Evolutionary conservation across 2,329 filamentous ascomycete genomes (phyloP), one percentile per base, ranked within the genome.

Genomic region (Passalora sequoiae): DNA sequence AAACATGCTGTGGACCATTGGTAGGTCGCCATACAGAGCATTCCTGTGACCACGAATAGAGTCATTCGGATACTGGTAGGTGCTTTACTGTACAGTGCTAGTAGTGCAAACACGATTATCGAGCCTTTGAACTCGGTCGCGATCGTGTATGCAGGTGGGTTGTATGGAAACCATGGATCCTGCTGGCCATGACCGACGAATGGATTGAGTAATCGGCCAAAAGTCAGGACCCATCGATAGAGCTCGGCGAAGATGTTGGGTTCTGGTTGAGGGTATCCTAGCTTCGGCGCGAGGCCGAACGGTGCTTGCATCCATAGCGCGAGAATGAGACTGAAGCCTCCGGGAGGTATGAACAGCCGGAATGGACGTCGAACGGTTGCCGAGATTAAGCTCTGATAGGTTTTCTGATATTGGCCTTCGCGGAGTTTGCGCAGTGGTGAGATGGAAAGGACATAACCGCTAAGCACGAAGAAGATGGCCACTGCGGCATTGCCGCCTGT

Each of bases 401-500:
- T 38, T 19, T 49, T 43, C 32, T 46, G 33, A 8, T 20, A 20
- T 13, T 36, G 33, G 6, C 33, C 33, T 12, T 36, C 33, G 3
- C 33, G 33, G 8, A 56, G 20, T 21, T 48, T 48, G 1, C 59
- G 42, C 28, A 54, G 43, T 33, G 49, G 47, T 24, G 35, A 49
- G 16, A 57, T 47, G 29, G 42, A 57, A 0, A 75, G 60, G 3
- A 74, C 72, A 41, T 74, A 75, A 32, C 72, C 72, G 3, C 70
- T 73, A 6, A 75, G 64, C 38, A 75, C 70, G 56, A 74, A 75
- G 61, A 75, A 75, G 15, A 59, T 65, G 9, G 68, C 61, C 4
- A 77, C 75, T 10, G 79, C 76, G 20, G 74, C 75, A 63, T 82
- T 76, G 1, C 79, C 77, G 1, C 80, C 79, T 0, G 71, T 69